These are phyloP conservation scores for Pterocarpus santalinus DNA, from an alignment of 306 rosid species.

Conservation along the genomic window DNA sequence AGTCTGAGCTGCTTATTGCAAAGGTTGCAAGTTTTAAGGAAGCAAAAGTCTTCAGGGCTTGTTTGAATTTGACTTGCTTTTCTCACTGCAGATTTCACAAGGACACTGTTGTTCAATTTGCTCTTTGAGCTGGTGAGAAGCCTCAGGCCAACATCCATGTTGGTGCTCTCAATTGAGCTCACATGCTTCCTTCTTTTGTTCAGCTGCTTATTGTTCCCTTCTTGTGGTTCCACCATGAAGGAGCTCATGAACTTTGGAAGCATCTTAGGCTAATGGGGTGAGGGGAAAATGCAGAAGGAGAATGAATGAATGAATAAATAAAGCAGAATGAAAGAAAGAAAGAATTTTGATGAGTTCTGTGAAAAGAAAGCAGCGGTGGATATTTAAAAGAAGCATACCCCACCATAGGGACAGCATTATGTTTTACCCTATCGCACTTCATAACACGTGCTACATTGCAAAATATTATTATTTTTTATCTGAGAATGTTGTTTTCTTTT, in stretches of 20 bases:
- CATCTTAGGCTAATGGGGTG: background rate
- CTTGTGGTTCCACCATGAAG: conserved; percentile 43
- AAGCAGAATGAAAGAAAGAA: background rate
- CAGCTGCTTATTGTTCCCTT: conserved; percentile 26
- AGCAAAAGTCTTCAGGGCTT: conserved; percentile 47
- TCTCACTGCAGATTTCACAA: conserved; percentile 51
- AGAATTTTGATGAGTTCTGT: conserved; percentile 32
- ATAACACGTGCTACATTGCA: conserved; percentile 45
- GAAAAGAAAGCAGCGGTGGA: conserved; percentile 38
- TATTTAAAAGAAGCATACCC: conserved; percentile 44
- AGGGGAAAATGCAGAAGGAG: background rate
- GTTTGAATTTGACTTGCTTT: conserved; percentile 40
- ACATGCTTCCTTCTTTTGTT: conserved; percentile 37
- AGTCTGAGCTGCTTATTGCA: conserved; percentile 55
- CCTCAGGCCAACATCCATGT: conserved; percentile 55
- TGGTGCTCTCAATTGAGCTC: background rate
- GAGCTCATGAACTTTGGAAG: conserved; percentile 41
- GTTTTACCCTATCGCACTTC: background rate
- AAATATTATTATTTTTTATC: too few relatives aligned
- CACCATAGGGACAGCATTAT: conserved; percentile 4
- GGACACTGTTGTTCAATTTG: conserved; percentile 44
- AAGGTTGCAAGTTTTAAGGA: conserved; percentile 56
- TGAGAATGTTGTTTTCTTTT: too few relatives aligned
- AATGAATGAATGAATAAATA: background rate
- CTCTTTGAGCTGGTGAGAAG: conserved; percentile 45